Conservation (phyloP, 1,284 basidiomycete genomes). For the Heterobasidion occidentale region DNA sequence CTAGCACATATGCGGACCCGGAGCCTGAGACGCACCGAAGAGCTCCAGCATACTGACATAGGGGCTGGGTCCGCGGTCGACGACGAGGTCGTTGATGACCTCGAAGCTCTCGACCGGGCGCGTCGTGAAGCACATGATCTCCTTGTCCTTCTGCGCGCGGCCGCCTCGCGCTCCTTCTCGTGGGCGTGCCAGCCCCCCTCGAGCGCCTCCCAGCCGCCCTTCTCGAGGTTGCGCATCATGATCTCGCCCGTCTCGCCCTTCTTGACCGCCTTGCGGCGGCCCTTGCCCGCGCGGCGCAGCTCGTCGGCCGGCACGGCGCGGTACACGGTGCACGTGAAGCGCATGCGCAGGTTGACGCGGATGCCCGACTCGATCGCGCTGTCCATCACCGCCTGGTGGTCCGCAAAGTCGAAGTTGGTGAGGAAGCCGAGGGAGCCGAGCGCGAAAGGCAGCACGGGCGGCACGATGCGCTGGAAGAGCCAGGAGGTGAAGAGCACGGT, state of each 20-base stretch:
- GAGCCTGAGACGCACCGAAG: conserved; percentile 62
- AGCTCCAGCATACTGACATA: conserved; percentile 95
- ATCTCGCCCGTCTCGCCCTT: conserved; percentile 91
- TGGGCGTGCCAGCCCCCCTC: conserved; percentile 60
- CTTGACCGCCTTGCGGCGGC: conserved; percentile 74
- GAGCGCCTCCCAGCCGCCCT: conserved; percentile 89
- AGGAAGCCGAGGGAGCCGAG: conserved; percentile 98
- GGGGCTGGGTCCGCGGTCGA: conserved; percentile 96
- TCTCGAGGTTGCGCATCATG: conserved; percentile 84
- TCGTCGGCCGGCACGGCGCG: conserved; percentile 74
- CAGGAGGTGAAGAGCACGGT: conserved; percentile 99
- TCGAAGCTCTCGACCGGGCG: conserved; percentile 95
- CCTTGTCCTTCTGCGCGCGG: conserved; percentile 73
- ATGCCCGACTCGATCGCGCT: conserved; percentile 89
- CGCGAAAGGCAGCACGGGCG: conserved; percentile 95
- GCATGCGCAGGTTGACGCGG: conserved; percentile 96
- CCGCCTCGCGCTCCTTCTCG: conserved; percentile 30
- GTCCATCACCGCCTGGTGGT: conserved; percentile 86
- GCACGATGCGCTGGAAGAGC: conserved; percentile 98
- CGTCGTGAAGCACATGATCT: conserved; percentile 97
- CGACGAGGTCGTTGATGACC: conserved; percentile 96
- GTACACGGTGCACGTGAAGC: conserved; percentile 98
- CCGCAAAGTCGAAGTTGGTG: conserved; percentile 94
- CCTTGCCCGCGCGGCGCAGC: conserved; percentile 30
- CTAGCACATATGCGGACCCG: background rate